Evolutionary conservation across 2,329 filamentous ascomycete genomes (phyloP).

Genomic region (Penicillium hordei): DNA sequence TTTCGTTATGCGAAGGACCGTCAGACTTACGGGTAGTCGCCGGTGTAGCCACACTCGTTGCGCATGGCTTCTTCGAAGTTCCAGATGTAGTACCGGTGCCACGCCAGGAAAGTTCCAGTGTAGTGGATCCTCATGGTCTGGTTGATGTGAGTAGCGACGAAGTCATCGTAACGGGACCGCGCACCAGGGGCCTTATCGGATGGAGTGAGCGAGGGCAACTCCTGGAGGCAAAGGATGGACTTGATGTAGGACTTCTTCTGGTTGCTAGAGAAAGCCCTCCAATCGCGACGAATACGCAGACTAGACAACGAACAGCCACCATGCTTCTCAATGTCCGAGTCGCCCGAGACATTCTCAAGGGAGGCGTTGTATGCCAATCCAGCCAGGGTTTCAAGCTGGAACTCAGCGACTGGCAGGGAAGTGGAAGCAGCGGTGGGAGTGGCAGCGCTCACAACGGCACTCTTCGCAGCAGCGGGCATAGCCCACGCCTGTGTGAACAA

Average conservation of each 20-base stretch:
- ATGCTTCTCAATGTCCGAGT: slow-evolving; percentile 2
- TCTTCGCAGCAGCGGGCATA: slow-evolving; percentile 10
- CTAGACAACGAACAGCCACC: slow-evolving; percentile 16
- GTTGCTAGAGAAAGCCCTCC: slow-evolving; percentile 32
- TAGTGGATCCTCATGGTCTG: slow-evolving; percentile 48
- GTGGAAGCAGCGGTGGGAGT: slow-evolving; percentile 7
- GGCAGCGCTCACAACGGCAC: background rate
- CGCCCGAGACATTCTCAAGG: slow-evolving; percentile 4
- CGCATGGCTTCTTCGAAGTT: slow-evolving; percentile 35
- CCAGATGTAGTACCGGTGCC: slow-evolving; percentile 38
- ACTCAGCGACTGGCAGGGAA: slow-evolving; percentile 10
- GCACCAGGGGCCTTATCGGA: slow-evolving; percentile 43
- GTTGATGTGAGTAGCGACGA: slow-evolving; percentile 51
- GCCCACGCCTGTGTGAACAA: slow-evolving; percentile 16
- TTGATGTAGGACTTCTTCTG: slow-evolving; percentile 46
- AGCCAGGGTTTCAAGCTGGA: slow-evolving; percentile 18
- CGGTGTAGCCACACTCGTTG: slow-evolving; percentile 42
- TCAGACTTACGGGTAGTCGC: slow-evolving; percentile 29
- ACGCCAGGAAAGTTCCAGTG: slow-evolving; percentile 34
- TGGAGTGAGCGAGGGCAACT: slow-evolving; percentile 38
- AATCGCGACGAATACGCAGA: slow-evolving; percentile 28
- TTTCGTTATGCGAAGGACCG: background rate
- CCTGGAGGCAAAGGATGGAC: slow-evolving; percentile 49
- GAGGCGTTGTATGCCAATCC: slow-evolving; percentile 16
- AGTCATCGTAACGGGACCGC: slow-evolving; percentile 53